Conservation (phyloP, 495 filamentous ascomycete species). For the Talaromyces liani region DNA sequence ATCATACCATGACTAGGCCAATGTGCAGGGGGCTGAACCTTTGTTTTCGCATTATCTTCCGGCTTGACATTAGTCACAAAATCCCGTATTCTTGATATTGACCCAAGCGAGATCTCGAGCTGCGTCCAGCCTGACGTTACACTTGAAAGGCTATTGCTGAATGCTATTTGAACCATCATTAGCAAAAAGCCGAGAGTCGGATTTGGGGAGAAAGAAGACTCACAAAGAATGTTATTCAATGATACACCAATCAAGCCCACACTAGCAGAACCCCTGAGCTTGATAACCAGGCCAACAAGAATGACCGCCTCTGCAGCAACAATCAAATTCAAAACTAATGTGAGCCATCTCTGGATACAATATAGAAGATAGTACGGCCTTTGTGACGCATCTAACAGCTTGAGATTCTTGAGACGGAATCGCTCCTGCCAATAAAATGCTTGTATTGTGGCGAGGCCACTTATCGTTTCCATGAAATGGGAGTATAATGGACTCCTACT, state of each 20-base stretch:
- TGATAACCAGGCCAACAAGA: conserved; percentile 36
- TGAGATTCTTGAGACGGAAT: conserved; percentile 51
- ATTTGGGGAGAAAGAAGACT: not conserved
- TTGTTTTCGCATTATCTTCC: conserved; percentile 39
- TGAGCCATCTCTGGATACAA: conserved; percentile 66
- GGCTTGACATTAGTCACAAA: conserved; percentile 40
- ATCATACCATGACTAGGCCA: not conserved
- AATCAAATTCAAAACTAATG: conserved; percentile 54
- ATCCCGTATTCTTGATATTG: conserved; percentile 47
- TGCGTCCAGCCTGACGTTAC: conserved; percentile 49
- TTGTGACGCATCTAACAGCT: conserved; percentile 50
- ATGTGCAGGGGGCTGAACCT: conserved; percentile 3
- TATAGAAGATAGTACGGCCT: conserved; percentile 50
- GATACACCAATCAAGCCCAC: conserved; percentile 4
- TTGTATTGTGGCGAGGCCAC: conserved; percentile 63
- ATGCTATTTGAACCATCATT: conserved; percentile 10
- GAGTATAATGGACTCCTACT: conserved; percentile 59
- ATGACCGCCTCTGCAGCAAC: conserved; percentile 48
- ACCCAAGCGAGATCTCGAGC: conserved; percentile 50
- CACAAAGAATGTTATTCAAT: not conserved
- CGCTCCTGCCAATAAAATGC: conserved; percentile 55
- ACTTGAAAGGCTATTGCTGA: conserved; percentile 42
- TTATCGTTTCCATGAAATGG: conserved; percentile 57
- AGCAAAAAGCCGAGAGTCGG: not conserved
- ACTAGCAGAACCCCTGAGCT: conserved; percentile 23